phyloP scores from a whole-genome alignment of 495 filamentous ascomycete species.

The Gamarada debralockiae region DNA sequence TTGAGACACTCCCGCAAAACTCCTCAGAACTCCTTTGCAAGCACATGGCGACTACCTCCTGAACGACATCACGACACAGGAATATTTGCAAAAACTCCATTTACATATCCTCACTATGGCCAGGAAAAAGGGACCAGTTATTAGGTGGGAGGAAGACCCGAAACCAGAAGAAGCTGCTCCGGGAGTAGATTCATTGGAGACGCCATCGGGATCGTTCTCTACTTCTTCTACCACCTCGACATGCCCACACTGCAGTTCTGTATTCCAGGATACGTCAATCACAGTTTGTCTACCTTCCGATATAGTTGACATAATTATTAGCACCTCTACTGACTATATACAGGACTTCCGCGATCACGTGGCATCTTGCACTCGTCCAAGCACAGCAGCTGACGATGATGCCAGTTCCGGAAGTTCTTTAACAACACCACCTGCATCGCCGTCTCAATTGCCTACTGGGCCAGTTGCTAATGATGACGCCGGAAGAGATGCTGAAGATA shows the following conservation, averaged over 20 bases:
- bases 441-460: background rate
- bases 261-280: slow-evolving; percentile 3
- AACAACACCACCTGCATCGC: slow-evolving; percentile 4
- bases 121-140: background rate
- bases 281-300: slow-evolving; percentile 6
- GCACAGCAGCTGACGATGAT: slow-evolving; percentile 1
- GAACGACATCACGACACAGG: background rate
- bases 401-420: slow-evolving; percentile 5
- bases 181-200: background rate
- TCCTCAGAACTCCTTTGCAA: background rate
- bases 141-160: background rate
- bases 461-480: no score
- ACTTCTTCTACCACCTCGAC: slow-evolving; percentile 1
- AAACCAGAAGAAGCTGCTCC: background rate
- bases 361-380: slow-evolving; percentile 7
- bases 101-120: background rate
- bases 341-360: slow-evolving; percentile 21
- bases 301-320: background rate
- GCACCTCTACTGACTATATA: slow-evolving; percentile 9
- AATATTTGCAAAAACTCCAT: background rate
- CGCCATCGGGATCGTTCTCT: slow-evolving; percentile 2
- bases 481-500: no score
- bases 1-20: background rate
- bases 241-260: slow-evolving; percentile 11
- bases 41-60: background rate